Base-by-base conservation (phyloP, 352 stramenopile genomes). In the Phytophthora idaei region DNA sequence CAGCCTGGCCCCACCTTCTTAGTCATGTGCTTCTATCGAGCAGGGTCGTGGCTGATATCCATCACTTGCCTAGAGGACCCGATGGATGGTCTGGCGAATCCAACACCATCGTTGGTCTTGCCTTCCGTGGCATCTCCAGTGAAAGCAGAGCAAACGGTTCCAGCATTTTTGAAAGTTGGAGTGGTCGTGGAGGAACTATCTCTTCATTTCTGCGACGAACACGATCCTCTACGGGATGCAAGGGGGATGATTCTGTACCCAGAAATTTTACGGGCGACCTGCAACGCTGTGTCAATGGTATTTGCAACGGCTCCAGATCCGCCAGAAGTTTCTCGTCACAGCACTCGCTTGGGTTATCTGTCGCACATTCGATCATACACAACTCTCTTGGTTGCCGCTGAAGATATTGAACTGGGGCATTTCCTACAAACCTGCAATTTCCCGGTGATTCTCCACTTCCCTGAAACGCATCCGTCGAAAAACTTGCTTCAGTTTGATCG, bases 381-480 rank as follows among this genome's bases (percentile, higher is more conserved):
- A 14, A 80, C 80, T 12, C 56, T 92, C 10, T 90, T 82, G 31
- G 36, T 87, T 29, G 46, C 59, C 15, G 36, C 93, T 12, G 66
- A 79, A 48, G 68, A 80, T 25, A 37, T 92, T 14, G 76, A 93
- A 62, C 44, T 92, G 31, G 81, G 87, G 28, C 85, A 95, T 72
- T 92, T 90, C 44, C 54, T 94, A 28, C 71, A 82, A 46, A 74
- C 73, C 1, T 93, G 85, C 69, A 89, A 91, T 46, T 94, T 93
- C 14, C 85, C 87, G 3, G 64, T 90, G 25, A 81, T 94, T 5
- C 51, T 95, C 31, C 81, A 57, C 52, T 89, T 88, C 48, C 59
- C 72, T 2, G 62, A 75, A 29, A 69, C 50, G 5, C 41, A 71
- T 48, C 62, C 42, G n/a, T 57, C 64, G 29, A 69, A 72, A 29